phyloP scores from a whole-genome alignment of 2,329 filamentous ascomycete species.

The Trichoderma sp. region DNA sequence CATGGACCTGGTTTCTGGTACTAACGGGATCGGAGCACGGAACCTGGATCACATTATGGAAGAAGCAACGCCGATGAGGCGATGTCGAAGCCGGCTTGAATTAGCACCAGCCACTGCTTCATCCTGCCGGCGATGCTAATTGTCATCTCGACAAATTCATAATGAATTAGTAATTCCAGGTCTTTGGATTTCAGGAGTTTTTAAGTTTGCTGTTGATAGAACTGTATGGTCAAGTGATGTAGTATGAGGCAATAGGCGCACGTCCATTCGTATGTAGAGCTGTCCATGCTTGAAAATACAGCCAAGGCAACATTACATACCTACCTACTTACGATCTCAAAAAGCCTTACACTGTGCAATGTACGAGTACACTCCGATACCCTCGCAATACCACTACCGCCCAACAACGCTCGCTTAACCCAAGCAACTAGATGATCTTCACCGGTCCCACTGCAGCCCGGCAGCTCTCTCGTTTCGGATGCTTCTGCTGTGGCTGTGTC shows the following conservation, averaged over 20 bases:
- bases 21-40: background rate
- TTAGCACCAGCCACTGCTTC: background rate
- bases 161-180: background rate
- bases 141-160: background rate
- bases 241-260: background rate
- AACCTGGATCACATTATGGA: background rate
- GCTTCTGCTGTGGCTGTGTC: background rate
- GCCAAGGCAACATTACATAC: background rate
- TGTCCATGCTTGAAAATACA: background rate
- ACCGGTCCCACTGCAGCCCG: slow-evolving; percentile 8
- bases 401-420: slow-evolving; percentile 6
- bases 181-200: background rate
- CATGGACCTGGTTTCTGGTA: background rate
- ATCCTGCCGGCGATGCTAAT: background rate
- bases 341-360: background rate
- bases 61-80: background rate
- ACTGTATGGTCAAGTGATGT: background rate
- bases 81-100: background rate
- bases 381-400: background rate
- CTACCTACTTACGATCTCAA: background rate
- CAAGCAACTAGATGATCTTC: slow-evolving; percentile 9
- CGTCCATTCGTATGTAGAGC: background rate
- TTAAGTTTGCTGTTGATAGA: background rate
- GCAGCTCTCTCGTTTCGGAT: slow-evolving; percentile 2
- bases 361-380: background rate